Evolutionary conservation across 2,329 filamentous ascomycete species (phyloP).

Genomic region (Neonectria sp.): DNA sequence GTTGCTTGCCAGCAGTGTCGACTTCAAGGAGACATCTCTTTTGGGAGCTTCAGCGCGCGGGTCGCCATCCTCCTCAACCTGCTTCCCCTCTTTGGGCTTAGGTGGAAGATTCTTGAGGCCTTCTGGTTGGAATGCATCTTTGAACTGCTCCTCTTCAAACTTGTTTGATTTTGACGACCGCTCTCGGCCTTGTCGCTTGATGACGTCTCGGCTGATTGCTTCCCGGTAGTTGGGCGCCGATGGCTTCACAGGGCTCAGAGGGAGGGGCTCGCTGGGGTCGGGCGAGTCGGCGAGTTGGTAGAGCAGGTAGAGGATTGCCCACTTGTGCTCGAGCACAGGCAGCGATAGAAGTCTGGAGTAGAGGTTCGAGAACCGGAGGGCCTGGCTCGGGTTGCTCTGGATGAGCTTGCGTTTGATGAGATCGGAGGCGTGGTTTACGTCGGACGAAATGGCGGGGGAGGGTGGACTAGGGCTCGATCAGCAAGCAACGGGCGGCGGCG

Average conservation of each 20-base stretch:
- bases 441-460: constrained; percentile 72
- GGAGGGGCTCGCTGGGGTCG: constrained; percentile 67
- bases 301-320: constrained; percentile 94
- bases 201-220: constrained; percentile 54
- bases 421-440: constrained; percentile 93
- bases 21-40: constrained; percentile 70
- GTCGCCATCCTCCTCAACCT: constrained; percentile 55
- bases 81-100: constrained; percentile 58
- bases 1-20: constrained; percentile 70
- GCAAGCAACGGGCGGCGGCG: neutral
- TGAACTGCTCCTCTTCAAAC: constrained; percentile 64
- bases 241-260: constrained; percentile 60
- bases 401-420: constrained; percentile 92
- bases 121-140: constrained; percentile 69
- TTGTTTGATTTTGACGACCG: constrained; percentile 54
- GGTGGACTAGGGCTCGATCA: constrained; percentile 55
- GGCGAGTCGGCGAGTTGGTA: constrained; percentile 84
- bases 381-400: constrained; percentile 82
- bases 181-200: constrained; percentile 56
- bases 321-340: constrained; percentile 94
- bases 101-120: constrained; percentile 63
- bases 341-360: constrained; percentile 92
- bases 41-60: constrained; percentile 51
- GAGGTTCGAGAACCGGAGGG: constrained; percentile 89
- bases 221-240: constrained; percentile 57